Conservation (phyloP, 805 yeast species). For the Blastobotrys chiropterorum region DNA sequence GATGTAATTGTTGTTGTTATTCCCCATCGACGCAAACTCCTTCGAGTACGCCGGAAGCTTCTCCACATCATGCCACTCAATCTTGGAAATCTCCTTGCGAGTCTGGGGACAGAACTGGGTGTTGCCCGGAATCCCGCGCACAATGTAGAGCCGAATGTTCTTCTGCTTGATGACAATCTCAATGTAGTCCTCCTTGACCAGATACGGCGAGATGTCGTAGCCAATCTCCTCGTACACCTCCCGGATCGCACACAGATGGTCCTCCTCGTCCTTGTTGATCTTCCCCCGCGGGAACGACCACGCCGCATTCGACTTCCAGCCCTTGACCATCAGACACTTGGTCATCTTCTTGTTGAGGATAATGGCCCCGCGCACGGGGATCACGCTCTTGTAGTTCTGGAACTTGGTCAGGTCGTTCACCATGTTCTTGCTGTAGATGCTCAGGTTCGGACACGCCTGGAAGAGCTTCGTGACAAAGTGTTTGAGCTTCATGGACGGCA, state of each 20-base stretch:
- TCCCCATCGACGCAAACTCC: slow-evolving; percentile 5
- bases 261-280: slow-evolving; percentile 87
- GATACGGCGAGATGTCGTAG: slow-evolving; percentile 64
- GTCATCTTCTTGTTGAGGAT: slow-evolving; percentile 64
- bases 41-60: slow-evolving; percentile 29
- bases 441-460: slow-evolving; percentile 57
- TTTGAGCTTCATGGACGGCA: slow-evolving; percentile 76
- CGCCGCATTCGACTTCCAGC: slow-evolving; percentile 62
- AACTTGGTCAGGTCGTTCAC: slow-evolving; percentile 69
- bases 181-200: slow-evolving; percentile 64
- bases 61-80: slow-evolving; percentile 55
- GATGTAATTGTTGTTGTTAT: slow-evolving; percentile 20
- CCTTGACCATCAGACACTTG: slow-evolving; percentile 74
- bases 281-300: slow-evolving; percentile 99
- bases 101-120: slow-evolving; percentile 73
- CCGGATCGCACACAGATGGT: slow-evolving; percentile 81
- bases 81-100: slow-evolving; percentile 78
- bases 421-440: slow-evolving; percentile 27
- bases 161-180: slow-evolving; percentile 81
- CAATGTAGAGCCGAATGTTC: slow-evolving; percentile 75
- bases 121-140: slow-evolving; percentile 71
- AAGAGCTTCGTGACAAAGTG: slow-evolving; percentile 69
- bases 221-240: slow-evolving; percentile 95
- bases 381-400: slow-evolving; percentile 76
- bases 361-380: slow-evolving; percentile 96